phyloP scores from a whole-genome alignment of 345 rosid species.

The Excoecaria agallocha region DNA sequence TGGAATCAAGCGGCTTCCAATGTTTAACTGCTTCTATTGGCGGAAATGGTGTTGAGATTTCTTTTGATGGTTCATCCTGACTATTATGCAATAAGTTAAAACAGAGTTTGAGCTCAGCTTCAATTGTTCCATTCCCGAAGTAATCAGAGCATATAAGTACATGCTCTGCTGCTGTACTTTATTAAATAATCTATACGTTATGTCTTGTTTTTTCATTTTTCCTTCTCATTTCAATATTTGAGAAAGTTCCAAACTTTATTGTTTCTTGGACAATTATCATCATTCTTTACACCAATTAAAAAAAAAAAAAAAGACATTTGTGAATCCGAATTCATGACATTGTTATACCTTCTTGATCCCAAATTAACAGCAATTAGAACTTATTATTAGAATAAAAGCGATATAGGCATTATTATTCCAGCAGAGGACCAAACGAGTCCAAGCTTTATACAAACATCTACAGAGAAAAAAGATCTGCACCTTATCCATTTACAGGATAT shows the following conservation, averaged over 20 bases:
- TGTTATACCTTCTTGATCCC: too few relatives aligned
- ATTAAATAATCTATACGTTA: too few relatives aligned
- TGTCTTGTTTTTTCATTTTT: too few relatives aligned
- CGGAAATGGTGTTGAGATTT: conserved; percentile 70
- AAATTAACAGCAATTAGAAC: too few relatives aligned
- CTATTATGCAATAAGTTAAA: not conserved
- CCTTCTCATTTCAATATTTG: not conserved
- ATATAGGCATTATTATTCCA: too few relatives aligned
- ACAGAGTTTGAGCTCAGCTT: not conserved
- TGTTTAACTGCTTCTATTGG: conserved; percentile 76
- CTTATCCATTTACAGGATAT: too few relatives aligned
- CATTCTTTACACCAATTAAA: not conserved
- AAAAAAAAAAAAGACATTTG: too few relatives aligned
- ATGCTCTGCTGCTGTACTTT: not conserved
- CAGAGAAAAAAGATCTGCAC: too few relatives aligned
- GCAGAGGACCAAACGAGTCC: too few relatives aligned
- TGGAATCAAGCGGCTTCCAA: conserved; percentile 77
- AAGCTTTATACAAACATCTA: too few relatives aligned
- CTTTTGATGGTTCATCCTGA: conserved; percentile 41
- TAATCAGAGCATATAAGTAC: not conserved
- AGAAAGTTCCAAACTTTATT: not conserved
- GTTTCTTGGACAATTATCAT: not conserved
- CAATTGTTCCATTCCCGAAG: not conserved
- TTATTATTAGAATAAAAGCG: too few relatives aligned
- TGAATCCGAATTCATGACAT: too few relatives aligned